Evolutionary conservation across 2,329 filamentous ascomycete species (phyloP), one percentile per base, ranked within the genome.

Genomic region (Neospermospora avenae): DNA sequence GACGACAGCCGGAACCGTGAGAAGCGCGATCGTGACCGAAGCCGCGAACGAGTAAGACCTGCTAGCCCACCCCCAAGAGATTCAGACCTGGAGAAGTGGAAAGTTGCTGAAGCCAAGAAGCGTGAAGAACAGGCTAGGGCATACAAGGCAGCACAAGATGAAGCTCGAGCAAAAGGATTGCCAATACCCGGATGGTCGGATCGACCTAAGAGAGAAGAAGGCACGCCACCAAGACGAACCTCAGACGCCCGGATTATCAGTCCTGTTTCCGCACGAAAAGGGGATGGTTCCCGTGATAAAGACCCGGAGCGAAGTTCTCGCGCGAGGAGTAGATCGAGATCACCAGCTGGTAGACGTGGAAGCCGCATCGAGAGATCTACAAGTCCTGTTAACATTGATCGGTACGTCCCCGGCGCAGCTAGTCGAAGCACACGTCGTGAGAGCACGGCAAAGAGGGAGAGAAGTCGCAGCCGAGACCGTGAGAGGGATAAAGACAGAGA

Each of bases 41-140:
- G 62, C 53, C 63, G 65, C 22, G 68, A 68, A 46, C 63, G 64
- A 48, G 62, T 63, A 54, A 62, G 63, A 58, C 39, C 52, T 37
- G 53, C 48, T 20, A 60, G 58, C 51, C 51, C 55, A 46, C 39
- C 55, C 35, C 55, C 58, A n/a, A 41, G 54, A 34, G 44, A 59
- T 48, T 51, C 52, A n/a, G 56, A 63, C 24, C 51, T 61, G 22
- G 71, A 72, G 56, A 60, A 64, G 20, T 65, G 82, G 78, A 87
- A 87, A 70, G 80, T 82, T 64, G 81, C 81, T 60, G 83, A 86
- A 67, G 83, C 85, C 56, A 82, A 79, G 70, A 83, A 84, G 69
- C 80, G 84, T 54, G 84, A 86, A 70, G 80, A 80, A 63, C 84
- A 87, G 71, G 85, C 85, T 41, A 86, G 85, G 70, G 83, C 83